Conservation (phyloP, 495 filamentous ascomycete species). For the Penicillium silybi region DNA sequence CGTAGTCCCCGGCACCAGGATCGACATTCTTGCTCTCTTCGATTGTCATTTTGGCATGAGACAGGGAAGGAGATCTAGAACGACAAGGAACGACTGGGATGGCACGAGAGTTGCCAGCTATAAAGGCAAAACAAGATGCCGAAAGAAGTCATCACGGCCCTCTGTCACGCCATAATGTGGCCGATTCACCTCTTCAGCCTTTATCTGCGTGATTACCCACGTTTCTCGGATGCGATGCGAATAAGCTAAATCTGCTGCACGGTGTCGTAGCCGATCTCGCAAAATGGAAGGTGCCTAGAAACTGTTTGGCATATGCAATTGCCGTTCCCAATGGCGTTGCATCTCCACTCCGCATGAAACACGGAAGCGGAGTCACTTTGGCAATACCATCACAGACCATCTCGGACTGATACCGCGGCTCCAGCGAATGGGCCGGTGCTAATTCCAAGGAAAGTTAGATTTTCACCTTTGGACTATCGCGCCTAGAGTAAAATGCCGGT, state of each 20-base stretch:
- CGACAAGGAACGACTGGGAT: background rate
- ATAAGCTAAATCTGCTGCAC: slow-evolving; percentile 1
- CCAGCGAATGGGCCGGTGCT: background rate
- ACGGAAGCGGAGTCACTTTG: background rate
- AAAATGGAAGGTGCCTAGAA: background rate
- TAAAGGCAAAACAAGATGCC: background rate
- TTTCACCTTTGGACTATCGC: background rate
- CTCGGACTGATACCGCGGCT: background rate
- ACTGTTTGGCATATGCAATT: background rate
- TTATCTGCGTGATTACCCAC: background rate
- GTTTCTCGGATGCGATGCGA: background rate
- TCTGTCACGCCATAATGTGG: slow-evolving; percentile 23
- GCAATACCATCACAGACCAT: background rate
- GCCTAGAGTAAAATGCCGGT: background rate
- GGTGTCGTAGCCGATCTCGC: background rate
- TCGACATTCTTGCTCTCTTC: slow-evolving; percentile 14
- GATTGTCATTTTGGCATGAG: slow-evolving; percentile 14
- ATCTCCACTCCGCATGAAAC: background rate
- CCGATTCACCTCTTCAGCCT: background rate
- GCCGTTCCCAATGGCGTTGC: slow-evolving; percentile 2
- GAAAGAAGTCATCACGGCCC: slow-evolving; percentile 1
- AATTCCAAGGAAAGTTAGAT: background rate
- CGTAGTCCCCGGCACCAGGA: background rate
- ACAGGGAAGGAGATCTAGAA: background rate
- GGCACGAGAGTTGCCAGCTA: background rate